A percentile compares a stretch with the other conserved stretches of the same genome.
Conservation (phyloP, 805 yeast species). For the Candida dajiaensis region DNA sequence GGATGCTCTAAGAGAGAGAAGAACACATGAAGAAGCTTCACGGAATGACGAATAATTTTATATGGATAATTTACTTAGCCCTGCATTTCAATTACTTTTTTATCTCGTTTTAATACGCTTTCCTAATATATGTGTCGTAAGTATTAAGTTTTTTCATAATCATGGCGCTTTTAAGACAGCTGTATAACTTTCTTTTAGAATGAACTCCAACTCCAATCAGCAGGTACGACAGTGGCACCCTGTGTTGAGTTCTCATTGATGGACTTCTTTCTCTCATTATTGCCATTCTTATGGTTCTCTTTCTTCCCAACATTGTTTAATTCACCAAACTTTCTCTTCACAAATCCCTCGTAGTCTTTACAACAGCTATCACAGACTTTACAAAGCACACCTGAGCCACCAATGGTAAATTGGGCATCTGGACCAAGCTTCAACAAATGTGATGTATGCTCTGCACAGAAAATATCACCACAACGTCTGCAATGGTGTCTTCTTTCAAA, state of each 20-base stretch:
- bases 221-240: conserved; percentile 40
- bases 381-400: conserved; percentile 58
- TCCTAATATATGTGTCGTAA: neutral
- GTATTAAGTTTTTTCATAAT: neutral
- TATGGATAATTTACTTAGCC: neutral
- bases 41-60: neutral
- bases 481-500: conserved; percentile 82
- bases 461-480: conserved; percentile 78
- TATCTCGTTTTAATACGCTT: neutral
- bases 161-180: neutral
- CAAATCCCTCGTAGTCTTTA: conserved; percentile 49
- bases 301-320: conserved; percentile 3
- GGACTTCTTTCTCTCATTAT: conserved; percentile 25
- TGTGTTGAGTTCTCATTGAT: conserved; percentile 26
- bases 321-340: conserved; percentile 24
- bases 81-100: neutral
- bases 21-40: conserved; percentile 6
- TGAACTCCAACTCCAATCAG: conserved; percentile 79
- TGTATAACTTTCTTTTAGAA: conserved; percentile 31
- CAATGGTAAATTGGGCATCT: conserved; percentile 60
- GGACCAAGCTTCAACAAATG: conserved; percentile 50
- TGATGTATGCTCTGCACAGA: conserved; percentile 62
- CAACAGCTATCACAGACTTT: conserved; percentile 70
- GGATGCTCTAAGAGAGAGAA: conserved; percentile 25
- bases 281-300: neutral